Conservation (phyloP, 768 basidiomycete species). For the Termitomyces sp. region DNA sequence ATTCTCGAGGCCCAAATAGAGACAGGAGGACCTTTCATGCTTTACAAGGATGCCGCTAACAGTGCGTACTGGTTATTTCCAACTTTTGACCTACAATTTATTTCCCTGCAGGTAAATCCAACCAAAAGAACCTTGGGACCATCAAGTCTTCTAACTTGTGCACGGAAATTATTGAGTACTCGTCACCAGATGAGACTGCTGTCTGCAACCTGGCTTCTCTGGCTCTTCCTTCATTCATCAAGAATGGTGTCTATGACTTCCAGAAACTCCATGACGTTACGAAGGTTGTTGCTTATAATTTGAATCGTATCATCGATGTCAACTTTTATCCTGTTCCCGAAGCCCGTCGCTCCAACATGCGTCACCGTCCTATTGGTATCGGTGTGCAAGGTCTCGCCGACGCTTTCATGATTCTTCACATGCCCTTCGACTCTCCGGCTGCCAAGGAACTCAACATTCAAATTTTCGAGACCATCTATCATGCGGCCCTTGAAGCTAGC, state of each 20-base stretch:
- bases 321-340: constrained; percentile 96
- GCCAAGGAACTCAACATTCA: constrained; percentile 88
- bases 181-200: constrained; percentile 93
- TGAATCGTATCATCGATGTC: constrained; percentile 90
- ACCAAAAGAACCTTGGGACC: constrained; percentile 96
- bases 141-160: constrained; percentile 99
- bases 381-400: constrained; percentile 98
- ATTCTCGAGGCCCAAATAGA: constrained; percentile 96
- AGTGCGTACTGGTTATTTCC: constrained; percentile 38
- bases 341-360: constrained; percentile 90
- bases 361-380: constrained; percentile 94
- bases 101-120: constrained; percentile 72
- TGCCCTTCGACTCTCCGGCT: constrained; percentile 89
- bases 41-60: constrained; percentile 96
- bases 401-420: constrained; percentile 92
- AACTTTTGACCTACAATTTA: neutral
- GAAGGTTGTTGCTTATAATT: constrained; percentile 89
- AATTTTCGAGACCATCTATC: constrained; percentile 99
- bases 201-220: constrained; percentile 99
- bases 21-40: constrained; percentile 98
- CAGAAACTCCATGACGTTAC: constrained; percentile 89
- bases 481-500: constrained; percentile 88
- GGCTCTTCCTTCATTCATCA: constrained; percentile 89
- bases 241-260: constrained; percentile 84
- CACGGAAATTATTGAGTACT: constrained; percentile 99